Conservation (phyloP, 2,329 filamentous ascomycete genomes). For the Exophiala lecanii-corni region DNA sequence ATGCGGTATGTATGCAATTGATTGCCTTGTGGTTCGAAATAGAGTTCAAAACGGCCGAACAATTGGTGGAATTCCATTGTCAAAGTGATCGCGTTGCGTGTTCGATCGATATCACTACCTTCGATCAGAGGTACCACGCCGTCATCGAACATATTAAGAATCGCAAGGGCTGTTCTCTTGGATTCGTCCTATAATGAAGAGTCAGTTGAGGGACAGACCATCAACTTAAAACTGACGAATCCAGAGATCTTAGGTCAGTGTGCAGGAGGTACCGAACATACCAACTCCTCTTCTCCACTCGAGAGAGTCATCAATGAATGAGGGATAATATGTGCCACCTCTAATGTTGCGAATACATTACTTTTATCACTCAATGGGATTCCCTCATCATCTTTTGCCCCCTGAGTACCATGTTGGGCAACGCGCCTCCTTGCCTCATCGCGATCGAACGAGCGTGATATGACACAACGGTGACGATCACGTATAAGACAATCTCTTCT, state of each 20-base stretch:
- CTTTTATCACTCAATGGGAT: slow-evolving; percentile 8
- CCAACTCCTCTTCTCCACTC: slow-evolving; percentile 16
- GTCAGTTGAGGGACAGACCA: background rate
- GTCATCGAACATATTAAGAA: slow-evolving; percentile 6
- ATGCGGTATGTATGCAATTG: slow-evolving; percentile 13
- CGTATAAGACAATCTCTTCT: slow-evolving; percentile 22
- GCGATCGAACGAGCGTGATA: slow-evolving; percentile 19
- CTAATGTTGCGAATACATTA: slow-evolving; percentile 10
- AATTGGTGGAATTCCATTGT: slow-evolving; percentile 3
- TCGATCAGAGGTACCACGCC: slow-evolving; percentile 4
- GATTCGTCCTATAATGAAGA: background rate
- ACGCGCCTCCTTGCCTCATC: slow-evolving; percentile 15
- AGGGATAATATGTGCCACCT: slow-evolving; percentile 25
- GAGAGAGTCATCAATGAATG: slow-evolving; percentile 22
- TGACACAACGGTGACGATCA: slow-evolving; percentile 23
- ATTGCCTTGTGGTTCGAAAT: slow-evolving; percentile 3
- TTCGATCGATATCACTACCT: slow-evolving; percentile 3
- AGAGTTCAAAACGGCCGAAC: slow-evolving; percentile 4
- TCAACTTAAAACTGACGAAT: background rate
- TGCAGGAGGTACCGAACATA: no score
- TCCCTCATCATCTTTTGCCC: slow-evolving; percentile 22
- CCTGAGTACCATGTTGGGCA: slow-evolving; percentile 7
- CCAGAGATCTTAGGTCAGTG: background rate
- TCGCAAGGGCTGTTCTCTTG: slow-evolving; percentile 3
- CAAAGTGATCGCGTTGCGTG: slow-evolving; percentile 4